Evolutionary conservation across 352 stramenopile genomes (phyloP), one percentile per base, ranked within the genome.

Genomic region (Phytophthora pluvialis): DNA sequence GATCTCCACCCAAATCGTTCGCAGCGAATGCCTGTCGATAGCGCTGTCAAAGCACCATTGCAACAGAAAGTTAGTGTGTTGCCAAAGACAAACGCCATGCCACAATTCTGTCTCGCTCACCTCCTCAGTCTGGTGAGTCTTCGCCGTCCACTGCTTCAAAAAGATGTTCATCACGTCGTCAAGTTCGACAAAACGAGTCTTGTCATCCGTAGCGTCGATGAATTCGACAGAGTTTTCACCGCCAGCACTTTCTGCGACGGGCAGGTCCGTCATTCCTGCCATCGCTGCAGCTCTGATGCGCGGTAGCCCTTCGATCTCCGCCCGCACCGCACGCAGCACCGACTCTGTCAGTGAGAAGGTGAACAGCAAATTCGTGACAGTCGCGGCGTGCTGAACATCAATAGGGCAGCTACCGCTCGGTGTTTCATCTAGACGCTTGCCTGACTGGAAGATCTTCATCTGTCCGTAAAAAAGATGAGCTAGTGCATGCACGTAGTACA

Each of bases 401-500:
- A 93, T 74, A 0, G 75, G 53, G 49, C 79, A 93, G 5, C 63
- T 75, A 4, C 84, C 84, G 16, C 84, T 85, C 1, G 48, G 36
- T 62, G 73, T 78, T 72, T 93, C 78, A 42, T 86, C 65, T 5
- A 93, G 54, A 6, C 82, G 73, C 25, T 83, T 83, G 25, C 75
- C 81, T 12, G 64, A 12, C 51, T 79, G 73, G 70, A 90, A 93
- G 33, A 89, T 77, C 67, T 91, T 86, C 70, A 91, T 87, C 12
- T 85, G 70, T 1, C 81, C 83, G 48, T 89, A 87, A 39, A 93
- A 77, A 15, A 93, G 29, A 49, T 91, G 81, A 0, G 53, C 72
- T 2, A 93, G 65, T 18, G 81, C 83, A 32, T 91, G 81, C 7
- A 86, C 36, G 45, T 89, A 93, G 48, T 89, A 90, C 8, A 91